Evolutionary conservation across 73 alveolate species (phyloP).

Genomic region (Breviolum minutum): DNA sequence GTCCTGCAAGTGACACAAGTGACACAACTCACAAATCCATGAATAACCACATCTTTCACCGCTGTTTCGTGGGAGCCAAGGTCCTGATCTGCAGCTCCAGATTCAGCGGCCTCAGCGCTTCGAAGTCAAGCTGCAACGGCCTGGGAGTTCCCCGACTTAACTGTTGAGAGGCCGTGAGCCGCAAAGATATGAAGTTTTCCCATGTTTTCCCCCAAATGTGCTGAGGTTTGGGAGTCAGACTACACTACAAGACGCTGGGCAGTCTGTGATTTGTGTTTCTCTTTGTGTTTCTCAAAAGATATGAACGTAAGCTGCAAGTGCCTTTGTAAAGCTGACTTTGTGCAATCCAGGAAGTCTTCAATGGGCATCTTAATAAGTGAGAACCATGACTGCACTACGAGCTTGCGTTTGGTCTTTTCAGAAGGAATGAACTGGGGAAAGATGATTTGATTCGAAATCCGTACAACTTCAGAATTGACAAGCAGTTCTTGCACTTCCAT

Average conservation of each 20-base stretch:
- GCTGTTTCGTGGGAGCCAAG: not conserved
- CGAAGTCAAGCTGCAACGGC: not conserved
- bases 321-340: not conserved
- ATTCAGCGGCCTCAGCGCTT: slow-evolving; percentile 28
- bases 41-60: not conserved
- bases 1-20: not conserved
- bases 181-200: not conserved
- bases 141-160: slow-evolving; percentile 12
- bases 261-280: not conserved
- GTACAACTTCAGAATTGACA: too few relatives aligned
- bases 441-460: too few relatives aligned
- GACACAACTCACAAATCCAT: not conserved
- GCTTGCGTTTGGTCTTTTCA: not conserved
- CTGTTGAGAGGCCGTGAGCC: too few relatives aligned
- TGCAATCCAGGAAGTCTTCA: slow-evolving; percentile 9
- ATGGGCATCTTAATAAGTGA: slow-evolving; percentile 35
- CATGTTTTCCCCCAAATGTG: too few relatives aligned
- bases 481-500: too few relatives aligned
- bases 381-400: not conserved
- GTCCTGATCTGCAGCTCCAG: not conserved
- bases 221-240: slow-evolving; percentile 51
- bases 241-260: slow-evolving; percentile 47
- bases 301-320: not conserved
- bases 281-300: not conserved
- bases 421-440: not conserved